Conservation (phyloP, 495 filamentous ascomycete genomes). For the Parachaetomium inaequale region DNA sequence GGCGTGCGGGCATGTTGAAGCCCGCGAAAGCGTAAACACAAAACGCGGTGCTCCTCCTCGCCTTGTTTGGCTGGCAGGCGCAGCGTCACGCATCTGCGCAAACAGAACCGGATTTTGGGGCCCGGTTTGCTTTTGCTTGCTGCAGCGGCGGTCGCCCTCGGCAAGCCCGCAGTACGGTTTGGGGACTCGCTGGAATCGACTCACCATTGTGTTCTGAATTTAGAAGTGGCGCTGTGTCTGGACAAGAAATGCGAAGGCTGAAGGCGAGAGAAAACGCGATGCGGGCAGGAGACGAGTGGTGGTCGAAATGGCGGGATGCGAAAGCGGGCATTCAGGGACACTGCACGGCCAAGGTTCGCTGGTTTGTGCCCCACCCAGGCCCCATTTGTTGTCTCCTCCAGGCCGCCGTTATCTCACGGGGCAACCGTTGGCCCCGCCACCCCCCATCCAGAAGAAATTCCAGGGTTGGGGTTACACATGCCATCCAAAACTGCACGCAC, state of each 20-base stretch:
- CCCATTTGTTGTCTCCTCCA: slow-evolving; percentile 11
- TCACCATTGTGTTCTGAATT: slow-evolving; percentile 20
- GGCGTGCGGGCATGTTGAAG: neutral
- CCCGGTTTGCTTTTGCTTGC: too few relatives aligned
- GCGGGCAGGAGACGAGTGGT: neutral
- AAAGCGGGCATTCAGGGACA: neutral
- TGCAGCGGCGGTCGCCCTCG: too few relatives aligned
- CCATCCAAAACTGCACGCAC: neutral
- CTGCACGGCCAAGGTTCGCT: neutral
- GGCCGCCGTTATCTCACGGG: slow-evolving; percentile 7
- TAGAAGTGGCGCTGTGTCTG: neutral
- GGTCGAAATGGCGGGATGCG: slow-evolving; percentile 11
- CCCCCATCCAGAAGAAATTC: neutral
- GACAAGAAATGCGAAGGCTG: neutral
- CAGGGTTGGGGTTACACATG: neutral
- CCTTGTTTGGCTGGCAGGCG: slow-evolving; percentile 16
- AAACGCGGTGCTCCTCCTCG: neutral
- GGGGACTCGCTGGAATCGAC: neutral
- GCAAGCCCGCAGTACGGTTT: slow-evolving; percentile 3
- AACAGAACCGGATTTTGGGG: slow-evolving; percentile 22
- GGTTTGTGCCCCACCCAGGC: slow-evolving; percentile 6
- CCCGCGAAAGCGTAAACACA: neutral
- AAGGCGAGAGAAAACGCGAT: neutral
- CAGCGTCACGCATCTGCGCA: slow-evolving; percentile 19
- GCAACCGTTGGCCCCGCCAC: slow-evolving; percentile 11